A percentile compares a stretch with the other conserved stretches of the same genome.
These are phyloP conservation scores for Corrigiola litoralis DNA, from an alignment of 179 eudicot species.

Conservation along the genomic window DNA sequence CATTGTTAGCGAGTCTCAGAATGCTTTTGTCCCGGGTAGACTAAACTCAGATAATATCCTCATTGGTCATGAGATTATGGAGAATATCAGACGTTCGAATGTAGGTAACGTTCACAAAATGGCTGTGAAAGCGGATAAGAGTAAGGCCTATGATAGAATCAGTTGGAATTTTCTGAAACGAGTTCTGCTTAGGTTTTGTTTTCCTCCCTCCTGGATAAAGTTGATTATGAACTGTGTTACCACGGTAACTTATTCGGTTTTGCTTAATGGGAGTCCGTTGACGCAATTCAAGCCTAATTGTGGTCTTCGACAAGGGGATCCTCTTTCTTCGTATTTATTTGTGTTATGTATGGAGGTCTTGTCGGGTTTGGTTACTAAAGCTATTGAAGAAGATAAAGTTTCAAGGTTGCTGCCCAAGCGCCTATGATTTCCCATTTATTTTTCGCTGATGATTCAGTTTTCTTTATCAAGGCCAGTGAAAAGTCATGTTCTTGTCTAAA, in stretches of 20 bases:
- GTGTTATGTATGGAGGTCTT: not conserved
- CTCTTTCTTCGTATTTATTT: not conserved
- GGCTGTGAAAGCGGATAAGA: not conserved
- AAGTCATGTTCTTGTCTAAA: not conserved
- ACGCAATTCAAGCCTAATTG: not conserved
- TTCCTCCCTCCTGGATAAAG: not conserved
- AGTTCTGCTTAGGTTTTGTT: not conserved
- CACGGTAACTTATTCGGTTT: not conserved
- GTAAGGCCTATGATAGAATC: not conserved
- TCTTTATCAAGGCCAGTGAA: not conserved
- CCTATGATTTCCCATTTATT: not conserved
- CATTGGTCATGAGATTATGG: not conserved
- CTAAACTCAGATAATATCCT: not conserved
- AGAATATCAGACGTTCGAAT: not conserved
- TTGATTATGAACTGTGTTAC: not conserved
- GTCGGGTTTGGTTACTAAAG: not conserved
- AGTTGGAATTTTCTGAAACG: not conserved
- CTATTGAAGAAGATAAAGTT: too few relatives aligned
- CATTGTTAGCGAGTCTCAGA: not conserved
- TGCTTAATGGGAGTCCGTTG: not conserved
- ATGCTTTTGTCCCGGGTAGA: not conserved
- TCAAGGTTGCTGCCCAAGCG: not conserved
- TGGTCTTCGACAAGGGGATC: not conserved
- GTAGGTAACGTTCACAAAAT: not conserved
- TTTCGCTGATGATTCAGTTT: not conserved